phyloP scores from a whole-genome alignment of 495 filamentous ascomycete genomes.

The Cenococcum geophilum region DNA sequence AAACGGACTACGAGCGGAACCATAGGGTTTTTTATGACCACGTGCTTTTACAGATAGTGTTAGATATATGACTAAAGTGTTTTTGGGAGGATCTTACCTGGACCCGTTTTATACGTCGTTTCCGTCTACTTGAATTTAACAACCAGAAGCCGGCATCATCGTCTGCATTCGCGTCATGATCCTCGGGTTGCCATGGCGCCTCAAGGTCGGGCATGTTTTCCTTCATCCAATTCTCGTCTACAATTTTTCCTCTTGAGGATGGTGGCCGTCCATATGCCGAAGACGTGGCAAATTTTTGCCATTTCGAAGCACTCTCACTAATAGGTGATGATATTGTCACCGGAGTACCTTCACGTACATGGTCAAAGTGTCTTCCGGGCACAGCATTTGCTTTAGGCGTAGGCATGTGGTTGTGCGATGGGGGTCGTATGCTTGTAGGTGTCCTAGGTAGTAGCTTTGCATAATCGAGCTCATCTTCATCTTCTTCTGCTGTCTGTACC shows the following conservation, averaged over 20 bases:
- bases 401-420: conserved; percentile 29
- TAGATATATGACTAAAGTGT: background rate
- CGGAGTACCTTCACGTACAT: conserved; percentile 29
- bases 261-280: conserved; percentile 43
- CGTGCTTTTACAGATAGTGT: conserved; percentile 10
- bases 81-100: conserved; percentile 34
- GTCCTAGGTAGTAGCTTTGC: conserved; percentile 22
- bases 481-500: conserved; percentile 32
- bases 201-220: conserved; percentile 52
- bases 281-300: conserved; percentile 53
- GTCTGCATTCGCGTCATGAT: conserved; percentile 45
- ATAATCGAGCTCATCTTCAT: conserved; percentile 27
- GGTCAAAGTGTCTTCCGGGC: conserved; percentile 29
- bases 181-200: conserved; percentile 50
- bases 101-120: conserved; percentile 51
- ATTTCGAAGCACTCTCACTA: conserved; percentile 49
- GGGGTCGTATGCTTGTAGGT: conserved; percentile 16
- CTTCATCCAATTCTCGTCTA: conserved; percentile 55
- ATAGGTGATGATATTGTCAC: conserved; percentile 27
- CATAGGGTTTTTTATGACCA: conserved; percentile 64
- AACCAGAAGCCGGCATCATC: conserved; percentile 42
- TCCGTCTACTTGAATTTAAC: conserved; percentile 38
- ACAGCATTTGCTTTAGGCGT: conserved; percentile 22
- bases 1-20: conserved; percentile 79
- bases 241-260: conserved; percentile 39